phyloP scores from a whole-genome alignment of 176 grass and related monocot species.

The Puya raimondii region DNA sequence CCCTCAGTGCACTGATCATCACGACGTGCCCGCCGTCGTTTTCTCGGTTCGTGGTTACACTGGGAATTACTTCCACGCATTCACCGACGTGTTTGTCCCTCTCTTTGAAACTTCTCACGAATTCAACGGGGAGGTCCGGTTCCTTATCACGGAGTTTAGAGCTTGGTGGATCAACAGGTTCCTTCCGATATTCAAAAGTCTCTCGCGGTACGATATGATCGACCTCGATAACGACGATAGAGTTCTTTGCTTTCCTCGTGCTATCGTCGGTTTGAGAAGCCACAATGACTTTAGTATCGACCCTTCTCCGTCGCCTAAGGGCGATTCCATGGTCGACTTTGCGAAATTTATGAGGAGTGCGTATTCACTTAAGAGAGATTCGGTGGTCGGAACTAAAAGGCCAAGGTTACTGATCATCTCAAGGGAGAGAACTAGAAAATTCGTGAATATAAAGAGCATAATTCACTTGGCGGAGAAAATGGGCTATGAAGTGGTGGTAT shows the following conservation, averaged over 20 bases:
- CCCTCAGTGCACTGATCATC: neutral
- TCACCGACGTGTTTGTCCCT: conserved; percentile 77
- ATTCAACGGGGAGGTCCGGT: conserved; percentile 60
- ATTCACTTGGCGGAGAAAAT: conserved; percentile 16
- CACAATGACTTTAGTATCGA: conserved; percentile 84
- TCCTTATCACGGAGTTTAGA: conserved; percentile 54
- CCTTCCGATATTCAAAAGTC: conserved; percentile 38
- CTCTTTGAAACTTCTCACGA: conserved; percentile 69
- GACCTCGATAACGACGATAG: conserved; percentile 44
- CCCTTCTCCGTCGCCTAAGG: conserved; percentile 38
- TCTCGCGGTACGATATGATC: conserved; percentile 64
- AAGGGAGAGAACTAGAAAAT: conserved; percentile 23
- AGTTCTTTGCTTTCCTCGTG: conserved; percentile 58
- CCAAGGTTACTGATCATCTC: conserved; percentile 30
- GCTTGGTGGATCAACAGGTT: conserved; percentile 62
- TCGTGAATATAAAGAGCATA: conserved; percentile 20
- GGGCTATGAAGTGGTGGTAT: conserved; percentile 24
- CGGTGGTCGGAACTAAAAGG: neutral
- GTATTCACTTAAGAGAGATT: conserved; percentile 29
- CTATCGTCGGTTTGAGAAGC: conserved; percentile 57
- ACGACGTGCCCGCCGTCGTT: conserved; percentile 6
- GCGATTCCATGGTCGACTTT: conserved; percentile 66
- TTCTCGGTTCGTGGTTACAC: conserved; percentile 13
- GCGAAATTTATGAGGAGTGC: conserved; percentile 39
- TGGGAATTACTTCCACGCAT: conserved; percentile 62